Percentiles rank a stretch among this genome's conserved stretches.
Evolutionary conservation across 2,329 filamentous ascomycete genomes (phyloP).

Genomic region (Alternaria sp.): DNA sequence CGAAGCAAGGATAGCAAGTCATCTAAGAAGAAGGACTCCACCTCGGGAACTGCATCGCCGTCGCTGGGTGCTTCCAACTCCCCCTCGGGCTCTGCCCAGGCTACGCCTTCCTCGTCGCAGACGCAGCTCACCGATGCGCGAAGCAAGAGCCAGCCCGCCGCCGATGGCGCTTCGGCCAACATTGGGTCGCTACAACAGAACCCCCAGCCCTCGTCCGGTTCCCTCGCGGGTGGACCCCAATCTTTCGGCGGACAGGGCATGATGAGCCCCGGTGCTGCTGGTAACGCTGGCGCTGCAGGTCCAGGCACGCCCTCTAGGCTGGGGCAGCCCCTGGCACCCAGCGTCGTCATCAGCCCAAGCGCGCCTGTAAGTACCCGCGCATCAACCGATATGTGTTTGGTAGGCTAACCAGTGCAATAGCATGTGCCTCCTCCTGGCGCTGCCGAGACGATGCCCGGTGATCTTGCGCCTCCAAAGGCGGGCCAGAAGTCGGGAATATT

Average conservation of each 20-base stretch:
- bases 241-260: slow-evolving; percentile 42
- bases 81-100: slow-evolving; percentile 65
- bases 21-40: slow-evolving; percentile 66
- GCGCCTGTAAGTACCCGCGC: slow-evolving; percentile 62
- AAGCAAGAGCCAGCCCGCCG: slow-evolving; percentile 74
- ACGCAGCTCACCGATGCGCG: slow-evolving; percentile 84
- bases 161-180: slow-evolving; percentile 36
- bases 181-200: slow-evolving; percentile 39
- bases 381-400: background rate
- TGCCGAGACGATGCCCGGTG: slow-evolving; percentile 96
- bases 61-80: slow-evolving; percentile 66
- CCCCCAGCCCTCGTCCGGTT: slow-evolving; percentile 39
- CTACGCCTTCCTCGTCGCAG: slow-evolving; percentile 86
- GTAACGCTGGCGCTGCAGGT: slow-evolving; percentile 56
- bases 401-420: slow-evolving; percentile 53
- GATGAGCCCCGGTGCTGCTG: slow-evolving; percentile 40
- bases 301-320: slow-evolving; percentile 67
- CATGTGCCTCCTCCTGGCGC: slow-evolving; percentile 92
- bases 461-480: slow-evolving; percentile 91
- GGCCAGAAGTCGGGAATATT: slow-evolving; percentile 88
- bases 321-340: slow-evolving; percentile 72
- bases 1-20: slow-evolving; percentile 88
- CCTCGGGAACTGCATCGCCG: slow-evolving; percentile 78
- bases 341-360: slow-evolving; percentile 93
- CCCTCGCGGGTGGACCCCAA: slow-evolving; percentile 37